Conservation (phyloP, 805 yeast genomes). For the Candida nitratophila region DNA sequence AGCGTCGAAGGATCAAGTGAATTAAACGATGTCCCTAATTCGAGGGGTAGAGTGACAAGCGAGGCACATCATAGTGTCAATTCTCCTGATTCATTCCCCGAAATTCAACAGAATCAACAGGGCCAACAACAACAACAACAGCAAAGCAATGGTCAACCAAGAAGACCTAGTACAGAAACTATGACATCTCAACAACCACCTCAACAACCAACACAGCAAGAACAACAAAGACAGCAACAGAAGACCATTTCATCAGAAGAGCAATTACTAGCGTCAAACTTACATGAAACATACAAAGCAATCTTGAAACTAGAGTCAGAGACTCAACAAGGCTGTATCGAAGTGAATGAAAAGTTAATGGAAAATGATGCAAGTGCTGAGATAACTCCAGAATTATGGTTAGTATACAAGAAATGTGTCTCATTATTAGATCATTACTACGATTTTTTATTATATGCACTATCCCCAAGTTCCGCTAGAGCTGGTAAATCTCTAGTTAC, state of each 20-base stretch:
- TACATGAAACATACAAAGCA: conserved; percentile 68
- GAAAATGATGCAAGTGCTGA: conserved; percentile 42
- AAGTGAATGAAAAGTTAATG: conserved; percentile 44
- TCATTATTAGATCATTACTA: conserved; percentile 63
- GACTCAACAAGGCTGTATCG: conserved; percentile 62
- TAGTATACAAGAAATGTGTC: conserved; percentile 60
- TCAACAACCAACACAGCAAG: conserved; percentile 6
- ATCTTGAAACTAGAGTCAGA: conserved; percentile 63
- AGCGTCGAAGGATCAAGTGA: conserved; percentile 19
- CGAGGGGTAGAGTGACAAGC: conserved; percentile 5
- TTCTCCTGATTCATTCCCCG: conserved; percentile 19
- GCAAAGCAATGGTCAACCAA: not conserved
- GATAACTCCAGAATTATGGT: conserved; percentile 58
- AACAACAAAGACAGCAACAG: conserved; percentile 8
- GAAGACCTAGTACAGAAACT: conserved; percentile 22
- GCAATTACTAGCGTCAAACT: conserved; percentile 57
- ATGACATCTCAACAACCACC: conserved; percentile 10
- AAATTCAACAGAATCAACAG: conserved; percentile 5
- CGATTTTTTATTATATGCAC: conserved; percentile 63
- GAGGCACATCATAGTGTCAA: conserved; percentile 6
- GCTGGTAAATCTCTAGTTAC: conserved; percentile 75
- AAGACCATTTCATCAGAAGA: conserved; percentile 43
- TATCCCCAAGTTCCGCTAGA: conserved; percentile 58
- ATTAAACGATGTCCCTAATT: conserved; percentile 12
- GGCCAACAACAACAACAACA: not conserved